Evolutionary conservation across 805 yeast species (phyloP).

Genomic region (Candida verbasci): DNA sequence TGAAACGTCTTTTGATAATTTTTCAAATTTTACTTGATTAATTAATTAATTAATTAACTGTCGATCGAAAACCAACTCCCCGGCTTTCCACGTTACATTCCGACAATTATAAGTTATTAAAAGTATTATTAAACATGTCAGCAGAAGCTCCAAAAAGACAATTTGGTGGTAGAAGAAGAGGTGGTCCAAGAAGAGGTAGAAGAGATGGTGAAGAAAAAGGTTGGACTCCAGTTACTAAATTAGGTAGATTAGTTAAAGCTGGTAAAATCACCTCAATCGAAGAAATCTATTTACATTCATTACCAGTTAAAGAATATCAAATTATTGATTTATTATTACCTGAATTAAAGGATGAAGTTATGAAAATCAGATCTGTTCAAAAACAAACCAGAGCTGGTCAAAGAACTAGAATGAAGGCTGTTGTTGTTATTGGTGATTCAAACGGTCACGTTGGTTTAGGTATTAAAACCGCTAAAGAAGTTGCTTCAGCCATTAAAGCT

Average conservation of each 20-base stretch:
- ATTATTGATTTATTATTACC: constrained; percentile 96
- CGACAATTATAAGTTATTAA: constrained; percentile 46
- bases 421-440: constrained; percentile 98
- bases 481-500: constrained; percentile 99
- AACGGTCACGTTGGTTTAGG: constrained; percentile 99
- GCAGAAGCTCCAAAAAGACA: constrained; percentile 44
- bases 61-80: constrained; percentile 69
- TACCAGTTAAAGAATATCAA: constrained; percentile 99
- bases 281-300: constrained; percentile 98
- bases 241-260: constrained; percentile 99
- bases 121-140: constrained; percentile 40
- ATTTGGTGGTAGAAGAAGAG: constrained; percentile 55
- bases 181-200: constrained; percentile 50
- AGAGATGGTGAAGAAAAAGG: constrained; percentile 94
- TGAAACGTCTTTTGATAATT: background rate
- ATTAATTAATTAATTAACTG: constrained; percentile 16
- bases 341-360: constrained; percentile 94
- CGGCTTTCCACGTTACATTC: constrained; percentile 72
- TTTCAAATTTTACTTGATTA: too few species aligned
- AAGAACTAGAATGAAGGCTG: constrained; percentile 99
- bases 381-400: constrained; percentile 99
- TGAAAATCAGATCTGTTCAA: constrained; percentile 99
- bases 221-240: constrained; percentile 99
- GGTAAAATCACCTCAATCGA: constrained; percentile 95
- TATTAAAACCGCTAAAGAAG: constrained; percentile 99